Conservation (phyloP, 768 basidiomycete species). For the Clitopilus passeckerianus region DNA sequence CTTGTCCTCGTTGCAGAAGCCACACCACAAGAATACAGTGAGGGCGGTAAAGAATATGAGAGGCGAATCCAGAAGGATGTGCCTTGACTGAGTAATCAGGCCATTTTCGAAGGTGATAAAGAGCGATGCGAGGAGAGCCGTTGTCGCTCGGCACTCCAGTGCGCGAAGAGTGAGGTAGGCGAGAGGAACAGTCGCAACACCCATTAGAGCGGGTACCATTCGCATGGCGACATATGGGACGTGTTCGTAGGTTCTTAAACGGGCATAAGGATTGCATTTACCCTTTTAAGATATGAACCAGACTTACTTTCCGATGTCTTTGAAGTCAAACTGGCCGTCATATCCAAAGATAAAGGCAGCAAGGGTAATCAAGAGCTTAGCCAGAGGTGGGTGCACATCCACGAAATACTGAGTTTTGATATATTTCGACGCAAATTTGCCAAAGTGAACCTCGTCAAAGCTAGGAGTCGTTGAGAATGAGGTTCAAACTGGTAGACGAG, state of each 20-base stretch:
- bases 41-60: conserved; percentile 97
- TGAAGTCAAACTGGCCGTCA: conserved; percentile 93
- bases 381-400: conserved; percentile 96
- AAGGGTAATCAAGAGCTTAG: conserved; percentile 92
- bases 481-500: neutral
- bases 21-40: conserved; percentile 79
- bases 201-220: conserved; percentile 86
- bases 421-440: conserved; percentile 93
- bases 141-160: conserved; percentile 87
- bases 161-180: conserved; percentile 92
- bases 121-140: conserved; percentile 85
- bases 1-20: conserved; percentile 90
- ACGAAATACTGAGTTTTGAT: conserved; percentile 89
- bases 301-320: conserved; percentile 92
- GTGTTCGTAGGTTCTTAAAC: conserved; percentile 68
- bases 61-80: conserved; percentile 97
- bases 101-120: conserved; percentile 98
- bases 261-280: neutral
- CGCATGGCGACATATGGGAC: conserved; percentile 98
- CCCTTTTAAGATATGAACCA: neutral
- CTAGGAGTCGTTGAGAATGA: conserved; percentile 31
- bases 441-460: conserved; percentile 98
- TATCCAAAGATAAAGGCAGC: conserved; percentile 86
- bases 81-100: conserved; percentile 90
- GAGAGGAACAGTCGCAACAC: conserved; percentile 84